A percentile compares a stretch with the other conserved stretches of the same genome.
These are phyloP conservation scores for Candida germanica DNA, from an alignment of 805 yeast species.

Conservation along the genomic window DNA sequence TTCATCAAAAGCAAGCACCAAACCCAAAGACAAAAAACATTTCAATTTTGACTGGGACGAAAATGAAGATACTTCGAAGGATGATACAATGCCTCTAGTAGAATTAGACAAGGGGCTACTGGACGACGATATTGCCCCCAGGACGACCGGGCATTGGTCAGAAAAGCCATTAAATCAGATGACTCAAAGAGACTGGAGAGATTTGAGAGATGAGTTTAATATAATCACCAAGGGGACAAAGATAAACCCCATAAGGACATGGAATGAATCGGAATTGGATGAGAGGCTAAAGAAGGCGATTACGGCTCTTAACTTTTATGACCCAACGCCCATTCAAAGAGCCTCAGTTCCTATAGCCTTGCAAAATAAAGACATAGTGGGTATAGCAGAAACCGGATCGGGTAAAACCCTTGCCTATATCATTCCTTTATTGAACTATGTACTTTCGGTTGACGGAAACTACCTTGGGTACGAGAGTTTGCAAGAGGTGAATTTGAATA, in stretches of 20 bases:
- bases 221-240: constrained; percentile 56
- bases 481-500: constrained; percentile 46
- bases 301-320: constrained; percentile 44
- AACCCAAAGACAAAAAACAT: too few relatives aligned
- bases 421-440: constrained; percentile 64
- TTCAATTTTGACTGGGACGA: constrained; percentile 71
- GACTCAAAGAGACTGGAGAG: constrained; percentile 88
- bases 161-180: constrained; percentile 60
- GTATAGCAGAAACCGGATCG: constrained; percentile 95
- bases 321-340: constrained; percentile 90
- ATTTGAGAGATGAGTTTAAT: constrained; percentile 72
- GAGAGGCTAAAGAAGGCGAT: constrained; percentile 25
- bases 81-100: constrained; percentile 34
- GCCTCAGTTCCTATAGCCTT: constrained; percentile 77
- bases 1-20: too few relatives aligned
- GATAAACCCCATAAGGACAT: constrained; percentile 62
- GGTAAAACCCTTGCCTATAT: constrained; percentile 89
- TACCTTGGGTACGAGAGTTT: constrained; percentile 38
- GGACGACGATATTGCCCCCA: constrained; percentile 11
- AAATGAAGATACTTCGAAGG: constrained; percentile 60
- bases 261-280: constrained; percentile 59
- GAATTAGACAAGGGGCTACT: constrained; percentile 12
- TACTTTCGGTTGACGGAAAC: constrained; percentile 33
- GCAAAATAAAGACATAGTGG: constrained; percentile 63
- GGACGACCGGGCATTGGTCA: constrained; percentile 48